These are phyloP conservation scores for Lithohypha guttulata DNA, from an alignment of 2,329 filamentous ascomycete species.

Conservation along the genomic window DNA sequence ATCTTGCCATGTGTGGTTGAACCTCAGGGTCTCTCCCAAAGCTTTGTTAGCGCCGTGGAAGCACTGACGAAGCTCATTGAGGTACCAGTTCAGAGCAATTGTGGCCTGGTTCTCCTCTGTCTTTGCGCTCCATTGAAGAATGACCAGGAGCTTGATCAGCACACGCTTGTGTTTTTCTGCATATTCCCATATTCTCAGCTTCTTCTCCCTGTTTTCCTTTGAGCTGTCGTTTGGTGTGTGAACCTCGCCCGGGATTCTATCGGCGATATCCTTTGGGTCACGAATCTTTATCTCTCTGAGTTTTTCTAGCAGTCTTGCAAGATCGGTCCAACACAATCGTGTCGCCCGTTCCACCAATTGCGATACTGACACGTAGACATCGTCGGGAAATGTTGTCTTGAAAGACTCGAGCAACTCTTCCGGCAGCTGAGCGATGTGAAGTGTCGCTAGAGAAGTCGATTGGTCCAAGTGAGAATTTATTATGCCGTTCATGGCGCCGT, in stretches of 20 bases:
- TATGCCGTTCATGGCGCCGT: neutral
- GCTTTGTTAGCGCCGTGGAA: slow-evolving; percentile 52
- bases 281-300: slow-evolving; percentile 53
- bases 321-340: slow-evolving; percentile 70
- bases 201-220: slow-evolving; percentile 61
- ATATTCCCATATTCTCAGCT: slow-evolving; percentile 63
- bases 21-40: slow-evolving; percentile 61
- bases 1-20: slow-evolving; percentile 61
- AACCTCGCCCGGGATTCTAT: slow-evolving; percentile 1
- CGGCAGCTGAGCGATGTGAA: slow-evolving; percentile 8
- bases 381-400: slow-evolving; percentile 14
- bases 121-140: slow-evolving; percentile 80
- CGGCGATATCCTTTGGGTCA: slow-evolving; percentile 37
- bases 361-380: slow-evolving; percentile 52
- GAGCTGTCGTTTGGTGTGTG: slow-evolving; percentile 27
- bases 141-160: slow-evolving; percentile 86
- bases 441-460: too few species aligned
- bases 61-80: slow-evolving; percentile 50
- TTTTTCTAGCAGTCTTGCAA: slow-evolving; percentile 59
- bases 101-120: slow-evolving; percentile 70
- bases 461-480: too few species aligned
- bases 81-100: slow-evolving; percentile 73
- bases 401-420: slow-evolving; percentile 12
- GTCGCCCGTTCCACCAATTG: slow-evolving; percentile 66
- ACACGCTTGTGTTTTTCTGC: slow-evolving; percentile 68